Percentiles rank a stretch among this genome's conserved stretches.
phyloP scores from a whole-genome alignment of 163 green algal genomes.

The Coccomyxa subellipsoidea region DNA sequence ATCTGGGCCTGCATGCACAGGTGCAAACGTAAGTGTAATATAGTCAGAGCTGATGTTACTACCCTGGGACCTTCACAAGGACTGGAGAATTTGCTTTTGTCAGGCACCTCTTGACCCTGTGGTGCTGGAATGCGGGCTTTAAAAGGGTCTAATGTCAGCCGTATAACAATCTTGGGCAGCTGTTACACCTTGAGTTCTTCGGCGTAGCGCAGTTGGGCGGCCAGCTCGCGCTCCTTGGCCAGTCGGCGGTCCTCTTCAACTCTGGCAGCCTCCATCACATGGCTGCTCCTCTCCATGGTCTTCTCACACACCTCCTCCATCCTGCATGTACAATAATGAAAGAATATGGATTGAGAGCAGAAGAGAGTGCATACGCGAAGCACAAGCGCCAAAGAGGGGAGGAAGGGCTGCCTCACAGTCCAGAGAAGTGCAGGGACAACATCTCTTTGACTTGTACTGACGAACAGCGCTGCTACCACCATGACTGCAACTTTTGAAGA shows the following conservation, averaged over 20 bases:
- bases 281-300: background rate
- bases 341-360: no score
- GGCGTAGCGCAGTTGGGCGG: background rate
- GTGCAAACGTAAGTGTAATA: background rate
- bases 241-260: background rate
- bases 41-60: background rate
- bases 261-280: background rate
- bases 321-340: no score
- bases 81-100: no score
- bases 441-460: no score
- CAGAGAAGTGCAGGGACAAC: no score
- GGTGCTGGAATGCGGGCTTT: background rate
- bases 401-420: no score
- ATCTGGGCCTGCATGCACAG: background rate
- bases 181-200: background rate
- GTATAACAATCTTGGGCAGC: background rate
- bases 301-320: background rate
- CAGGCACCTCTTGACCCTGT: no score
- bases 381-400: no score
- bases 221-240: background rate
- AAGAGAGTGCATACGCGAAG: no score
- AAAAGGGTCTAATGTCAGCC: background rate
- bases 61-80: no score
- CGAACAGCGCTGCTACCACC: no score
- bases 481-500: no score